Conservation (phyloP, 2,329 filamentous ascomycete genomes). For the Cyphellophora attinorum region DNA sequence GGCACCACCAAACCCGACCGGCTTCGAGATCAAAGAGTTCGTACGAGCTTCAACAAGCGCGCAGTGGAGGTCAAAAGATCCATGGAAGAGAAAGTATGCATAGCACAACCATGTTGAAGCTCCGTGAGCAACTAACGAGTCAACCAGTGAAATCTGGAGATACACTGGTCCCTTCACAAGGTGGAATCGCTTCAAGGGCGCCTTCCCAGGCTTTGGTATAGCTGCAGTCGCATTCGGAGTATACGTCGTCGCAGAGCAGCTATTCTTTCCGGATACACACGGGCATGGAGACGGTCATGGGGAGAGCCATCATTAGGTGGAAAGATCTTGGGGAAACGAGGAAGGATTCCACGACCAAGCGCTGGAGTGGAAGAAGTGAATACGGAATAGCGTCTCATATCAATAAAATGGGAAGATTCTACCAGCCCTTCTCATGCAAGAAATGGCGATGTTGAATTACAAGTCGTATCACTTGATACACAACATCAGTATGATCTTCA, state of each 20-base stretch:
- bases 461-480: background rate
- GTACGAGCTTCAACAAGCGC: slow-evolving; percentile 17
- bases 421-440: no score
- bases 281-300: slow-evolving; percentile 49
- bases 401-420: no score
- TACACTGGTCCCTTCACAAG: slow-evolving; percentile 83
- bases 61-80: slow-evolving; percentile 36
- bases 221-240: slow-evolving; percentile 81
- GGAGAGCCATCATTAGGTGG: slow-evolving; percentile 19
- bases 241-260: slow-evolving; percentile 83
- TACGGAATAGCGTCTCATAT: no score
- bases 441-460: no score
- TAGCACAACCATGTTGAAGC: slow-evolving; percentile 2
- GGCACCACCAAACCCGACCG: slow-evolving; percentile 59
- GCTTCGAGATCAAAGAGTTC: slow-evolving; percentile 65
- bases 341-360: slow-evolving; percentile 16
- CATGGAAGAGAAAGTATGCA: slow-evolving; percentile 53
- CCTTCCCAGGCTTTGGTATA: slow-evolving; percentile 85
- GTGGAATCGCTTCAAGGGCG: slow-evolving; percentile 76
- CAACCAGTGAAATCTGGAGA: slow-evolving; percentile 78
- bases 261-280: slow-evolving; percentile 67
- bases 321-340: no score
- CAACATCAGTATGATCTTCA: background rate
- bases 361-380: slow-evolving; percentile 13
- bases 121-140: background rate